Percentiles rank a stretch among this genome's conserved stretches.
phyloP scores from a whole-genome alignment of 805 yeast genomes.

The Sungouiozyma intestinalis region DNA sequence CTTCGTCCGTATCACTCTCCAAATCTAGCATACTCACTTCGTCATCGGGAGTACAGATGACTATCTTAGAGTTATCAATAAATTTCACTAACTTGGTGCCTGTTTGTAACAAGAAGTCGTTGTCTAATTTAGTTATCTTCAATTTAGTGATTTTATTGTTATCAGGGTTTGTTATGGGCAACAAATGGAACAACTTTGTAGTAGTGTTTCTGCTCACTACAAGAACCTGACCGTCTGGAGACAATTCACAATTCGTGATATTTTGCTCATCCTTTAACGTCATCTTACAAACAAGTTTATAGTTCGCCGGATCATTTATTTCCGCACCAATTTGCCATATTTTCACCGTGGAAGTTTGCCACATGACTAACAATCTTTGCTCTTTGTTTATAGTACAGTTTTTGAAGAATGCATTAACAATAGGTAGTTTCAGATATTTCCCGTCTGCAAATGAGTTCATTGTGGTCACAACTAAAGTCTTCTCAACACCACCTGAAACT shows the following conservation, averaged over 20 bases:
- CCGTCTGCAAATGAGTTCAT: constrained; percentile 59
- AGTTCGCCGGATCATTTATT: constrained; percentile 13
- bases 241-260: constrained; percentile 56
- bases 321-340: constrained; percentile 55
- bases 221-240: constrained; percentile 52
- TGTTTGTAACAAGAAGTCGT: constrained; percentile 27
- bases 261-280: constrained; percentile 68
- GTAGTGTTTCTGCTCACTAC: constrained; percentile 62
- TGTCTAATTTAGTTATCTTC: constrained; percentile 43
- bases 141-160: constrained; percentile 25
- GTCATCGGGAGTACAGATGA: constrained; percentile 50
- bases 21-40: constrained; percentile 41
- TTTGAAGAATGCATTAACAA: constrained; percentile 44
- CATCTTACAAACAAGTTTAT: constrained; percentile 53
- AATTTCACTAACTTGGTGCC: constrained; percentile 53
- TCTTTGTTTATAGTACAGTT: constrained; percentile 39
- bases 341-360: constrained; percentile 72
- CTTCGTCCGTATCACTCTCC: constrained; percentile 33
- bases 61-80: constrained; percentile 35
- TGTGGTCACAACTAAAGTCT: constrained; percentile 52
- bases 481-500: constrained; percentile 78
- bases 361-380: constrained; percentile 51
- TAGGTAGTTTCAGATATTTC: constrained; percentile 56
- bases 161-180: constrained; percentile 19
- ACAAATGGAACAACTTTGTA: constrained; percentile 57